phyloP scores from a whole-genome alignment of 768 basidiomycete genomes.

The Mycena crocata region DNA sequence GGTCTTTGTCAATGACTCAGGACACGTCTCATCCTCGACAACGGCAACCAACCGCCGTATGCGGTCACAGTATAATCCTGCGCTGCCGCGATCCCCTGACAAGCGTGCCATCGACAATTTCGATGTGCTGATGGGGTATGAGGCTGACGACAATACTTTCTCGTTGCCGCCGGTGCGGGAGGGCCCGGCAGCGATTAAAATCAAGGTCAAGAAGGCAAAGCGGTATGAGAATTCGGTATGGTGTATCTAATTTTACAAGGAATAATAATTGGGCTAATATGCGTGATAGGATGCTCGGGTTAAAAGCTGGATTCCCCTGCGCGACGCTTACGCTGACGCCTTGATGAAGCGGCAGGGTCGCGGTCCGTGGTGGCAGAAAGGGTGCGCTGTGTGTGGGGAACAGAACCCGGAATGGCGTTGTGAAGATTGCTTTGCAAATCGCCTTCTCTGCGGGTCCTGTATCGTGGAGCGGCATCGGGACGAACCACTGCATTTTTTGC shows the following conservation, averaged over 20 bases:
- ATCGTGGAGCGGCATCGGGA: slow-evolving; percentile 21
- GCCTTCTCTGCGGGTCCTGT: slow-evolving; percentile 31
- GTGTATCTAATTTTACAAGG: not conserved
- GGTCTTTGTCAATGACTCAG: too few relatives aligned
- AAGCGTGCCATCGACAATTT: too few relatives aligned
- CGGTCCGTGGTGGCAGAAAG: slow-evolving; percentile 17
- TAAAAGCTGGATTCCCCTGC: not conserved
- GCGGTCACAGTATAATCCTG: too few relatives aligned
- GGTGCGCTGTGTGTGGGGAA: not conserved
- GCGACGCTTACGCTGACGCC: slow-evolving; percentile 29
- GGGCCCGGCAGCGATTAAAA: too few relatives aligned
- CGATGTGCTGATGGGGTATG: too few relatives aligned
- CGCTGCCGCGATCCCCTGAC: too few relatives aligned
- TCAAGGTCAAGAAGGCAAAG: too few relatives aligned
- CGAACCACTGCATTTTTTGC: slow-evolving; percentile 32
- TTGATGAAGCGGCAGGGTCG: slow-evolving; percentile 26
- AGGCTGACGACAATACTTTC: too few relatives aligned
- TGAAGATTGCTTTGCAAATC: slow-evolving; percentile 26
- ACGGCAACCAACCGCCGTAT: too few relatives aligned
- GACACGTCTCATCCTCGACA: too few relatives aligned
- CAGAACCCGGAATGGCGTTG: slow-evolving; percentile 19
- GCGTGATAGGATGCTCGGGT: not conserved
- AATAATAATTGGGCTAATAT: not conserved
- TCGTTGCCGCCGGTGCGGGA: too few relatives aligned
- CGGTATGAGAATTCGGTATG: not conserved